Conservation (phyloP, 2,329 filamentous ascomycete species). For the Ustulina deusta region DNA sequence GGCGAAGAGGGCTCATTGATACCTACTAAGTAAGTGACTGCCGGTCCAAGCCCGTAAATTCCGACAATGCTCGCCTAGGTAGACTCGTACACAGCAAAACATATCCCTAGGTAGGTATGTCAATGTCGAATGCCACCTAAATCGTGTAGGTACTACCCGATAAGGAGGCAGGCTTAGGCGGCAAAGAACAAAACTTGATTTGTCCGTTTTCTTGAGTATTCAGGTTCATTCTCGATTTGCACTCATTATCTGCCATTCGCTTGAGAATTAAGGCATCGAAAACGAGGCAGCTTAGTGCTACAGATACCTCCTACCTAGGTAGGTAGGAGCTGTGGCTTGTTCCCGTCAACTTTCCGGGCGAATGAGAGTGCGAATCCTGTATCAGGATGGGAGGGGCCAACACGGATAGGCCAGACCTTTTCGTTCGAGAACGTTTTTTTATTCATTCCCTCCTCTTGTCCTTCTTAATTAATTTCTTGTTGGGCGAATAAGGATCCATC, state of each 20-base stretch:
- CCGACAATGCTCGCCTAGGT: neutral
- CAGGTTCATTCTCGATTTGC: neutral
- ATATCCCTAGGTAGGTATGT: too few species aligned
- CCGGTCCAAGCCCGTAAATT: neutral
- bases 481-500: conserved; percentile 7
- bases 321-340: neutral
- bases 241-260: conserved; percentile 3
- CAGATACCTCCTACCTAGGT: neutral
- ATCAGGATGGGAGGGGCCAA: neutral
- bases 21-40: neutral
- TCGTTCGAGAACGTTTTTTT: neutral
- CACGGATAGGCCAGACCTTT: neutral
- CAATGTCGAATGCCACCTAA: neutral
- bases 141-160: neutral
- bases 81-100: neutral
- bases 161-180: neutral
- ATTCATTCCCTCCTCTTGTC: neutral
- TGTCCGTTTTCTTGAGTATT: neutral
- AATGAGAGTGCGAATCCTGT: neutral
- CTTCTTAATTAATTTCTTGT: neutral
- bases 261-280: neutral
- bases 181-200: conserved; percentile 2
- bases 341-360: neutral
- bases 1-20: neutral
- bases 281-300: conserved; percentile 2